Evolutionary conservation across 192 early-diverging fungal genomes (phyloP).

Genomic region (Backusella liffmaniae): DNA sequence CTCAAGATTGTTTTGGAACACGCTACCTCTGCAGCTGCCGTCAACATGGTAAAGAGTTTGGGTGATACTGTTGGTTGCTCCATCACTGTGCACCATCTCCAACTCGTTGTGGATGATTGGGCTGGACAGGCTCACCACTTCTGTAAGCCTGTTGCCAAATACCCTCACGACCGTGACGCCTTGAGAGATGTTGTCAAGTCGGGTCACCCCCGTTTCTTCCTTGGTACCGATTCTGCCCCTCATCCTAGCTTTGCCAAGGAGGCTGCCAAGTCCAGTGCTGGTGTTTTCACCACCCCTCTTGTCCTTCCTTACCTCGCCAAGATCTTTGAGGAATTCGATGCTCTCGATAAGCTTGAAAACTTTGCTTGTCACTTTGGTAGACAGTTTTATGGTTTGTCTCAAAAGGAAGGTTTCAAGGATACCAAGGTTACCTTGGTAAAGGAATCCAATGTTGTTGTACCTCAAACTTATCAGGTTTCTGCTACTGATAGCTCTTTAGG

Average conservation of each 20-base stretch:
- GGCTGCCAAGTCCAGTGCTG: constrained; percentile 76
- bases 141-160: constrained; percentile 99
- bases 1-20: constrained; percentile 97
- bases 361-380: constrained; percentile 89
- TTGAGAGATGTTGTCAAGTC: constrained; percentile 70
- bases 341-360: constrained; percentile 72
- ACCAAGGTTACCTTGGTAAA: constrained; percentile 43
- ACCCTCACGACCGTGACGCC: constrained; percentile 85
- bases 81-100: constrained; percentile 95
- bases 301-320: constrained; percentile 84
- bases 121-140: constrained; percentile 95
- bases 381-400: constrained; percentile 77
- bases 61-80: constrained; percentile 91
- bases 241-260: constrained; percentile 90
- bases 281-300: constrained; percentile 90
- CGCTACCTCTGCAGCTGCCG: constrained; percentile 91
- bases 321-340: constrained; percentile 84
- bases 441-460: constrained; percentile 43
- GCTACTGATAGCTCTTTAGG: constrained; percentile 42
- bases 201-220: constrained; percentile 94
- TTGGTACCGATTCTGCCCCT: constrained; percentile 96
- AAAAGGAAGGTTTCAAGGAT: constrained; percentile 43
- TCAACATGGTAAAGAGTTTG: constrained; percentile 88
- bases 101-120: constrained; percentile 95
- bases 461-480: constrained; percentile 51